phyloP scores from a whole-genome alignment of 306 rosid species.

The Glycine latifolia region DNA sequence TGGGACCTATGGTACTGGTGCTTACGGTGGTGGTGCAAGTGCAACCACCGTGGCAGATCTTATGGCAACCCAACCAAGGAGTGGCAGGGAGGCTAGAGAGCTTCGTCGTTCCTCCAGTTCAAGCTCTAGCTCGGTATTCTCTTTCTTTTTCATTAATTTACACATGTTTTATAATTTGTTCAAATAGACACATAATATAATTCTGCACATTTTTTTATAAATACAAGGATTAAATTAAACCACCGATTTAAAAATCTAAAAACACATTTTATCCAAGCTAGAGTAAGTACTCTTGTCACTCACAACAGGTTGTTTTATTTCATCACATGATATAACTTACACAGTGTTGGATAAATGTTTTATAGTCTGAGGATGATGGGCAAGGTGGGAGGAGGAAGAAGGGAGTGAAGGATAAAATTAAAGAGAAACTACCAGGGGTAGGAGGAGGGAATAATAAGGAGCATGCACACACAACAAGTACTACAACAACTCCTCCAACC shows the following conservation, averaged over 20 bases:
- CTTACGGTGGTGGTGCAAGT: slow-evolving; percentile 43
- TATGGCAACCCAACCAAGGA: not conserved
- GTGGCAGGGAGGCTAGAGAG: slow-evolving; percentile 28
- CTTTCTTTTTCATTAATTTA: too few species aligned
- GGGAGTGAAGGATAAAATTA: slow-evolving; percentile 67
- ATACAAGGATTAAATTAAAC: too few species aligned
- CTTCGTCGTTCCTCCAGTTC: slow-evolving; percentile 58
- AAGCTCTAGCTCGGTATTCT: slow-evolving; percentile 64
- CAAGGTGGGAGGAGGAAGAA: slow-evolving; percentile 69
- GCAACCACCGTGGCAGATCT: slow-evolving; percentile 27
- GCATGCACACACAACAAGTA: too few species aligned
- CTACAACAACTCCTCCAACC: not conserved
- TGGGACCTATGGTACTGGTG: slow-evolving; percentile 22
- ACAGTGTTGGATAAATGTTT: too few species aligned
- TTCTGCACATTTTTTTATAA: too few species aligned
- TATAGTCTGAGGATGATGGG: slow-evolving; percentile 81
- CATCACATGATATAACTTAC: too few species aligned
- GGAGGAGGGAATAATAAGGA: slow-evolving; percentile 8
- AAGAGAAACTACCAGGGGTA: slow-evolving; percentile 64
- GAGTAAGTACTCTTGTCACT: too few species aligned
- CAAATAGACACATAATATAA: too few species aligned
- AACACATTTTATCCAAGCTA: too few species aligned
- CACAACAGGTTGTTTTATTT: too few species aligned
- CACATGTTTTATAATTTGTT: too few species aligned
- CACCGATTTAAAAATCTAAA: too few species aligned